These are phyloP conservation scores for Pseudopithomyces maydicus DNA, from an alignment of 2,329 filamentous ascomycete species.

Conservation along the genomic window DNA sequence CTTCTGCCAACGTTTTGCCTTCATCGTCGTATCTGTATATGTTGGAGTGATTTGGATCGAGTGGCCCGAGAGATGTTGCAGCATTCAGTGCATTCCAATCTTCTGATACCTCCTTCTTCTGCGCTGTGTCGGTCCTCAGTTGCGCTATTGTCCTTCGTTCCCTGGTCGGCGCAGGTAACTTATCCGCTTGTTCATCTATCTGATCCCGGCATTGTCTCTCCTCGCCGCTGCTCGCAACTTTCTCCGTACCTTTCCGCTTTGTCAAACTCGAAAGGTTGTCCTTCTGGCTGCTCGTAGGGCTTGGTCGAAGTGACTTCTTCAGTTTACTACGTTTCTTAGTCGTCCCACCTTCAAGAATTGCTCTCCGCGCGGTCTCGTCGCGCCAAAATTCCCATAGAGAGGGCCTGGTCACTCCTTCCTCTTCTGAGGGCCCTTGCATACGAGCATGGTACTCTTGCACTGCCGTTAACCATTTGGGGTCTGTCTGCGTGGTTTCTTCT, in stretches of 20 bases:
- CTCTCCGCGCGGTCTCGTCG: background rate
- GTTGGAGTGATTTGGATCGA: background rate
- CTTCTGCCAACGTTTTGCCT: background rate
- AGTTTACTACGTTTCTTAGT: background rate
- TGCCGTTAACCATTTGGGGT: background rate
- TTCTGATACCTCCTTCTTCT: background rate
- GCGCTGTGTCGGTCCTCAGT: background rate
- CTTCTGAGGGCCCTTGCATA: background rate
- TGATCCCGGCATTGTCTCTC: too few species aligned
- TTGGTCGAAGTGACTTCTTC: background rate
- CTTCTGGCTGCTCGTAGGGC: background rate
- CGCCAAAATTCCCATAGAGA: slow-evolving; percentile 1
- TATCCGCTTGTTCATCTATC: background rate
- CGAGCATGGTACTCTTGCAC: background rate
- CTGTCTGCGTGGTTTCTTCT: background rate
- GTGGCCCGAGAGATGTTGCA: background rate
- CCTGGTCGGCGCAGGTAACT: background rate
- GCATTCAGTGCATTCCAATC: background rate
- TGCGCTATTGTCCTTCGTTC: background rate
- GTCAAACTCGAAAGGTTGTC: background rate
- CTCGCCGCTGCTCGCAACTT: background rate
- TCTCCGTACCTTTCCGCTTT: background rate
- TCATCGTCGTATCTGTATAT: background rate
- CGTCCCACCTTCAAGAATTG: background rate
- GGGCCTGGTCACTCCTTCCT: background rate